These are phyloP conservation scores for Schoenoplectus triqueter DNA, from an alignment of 202 grass and related monocot genomes.

Conservation along the genomic window DNA sequence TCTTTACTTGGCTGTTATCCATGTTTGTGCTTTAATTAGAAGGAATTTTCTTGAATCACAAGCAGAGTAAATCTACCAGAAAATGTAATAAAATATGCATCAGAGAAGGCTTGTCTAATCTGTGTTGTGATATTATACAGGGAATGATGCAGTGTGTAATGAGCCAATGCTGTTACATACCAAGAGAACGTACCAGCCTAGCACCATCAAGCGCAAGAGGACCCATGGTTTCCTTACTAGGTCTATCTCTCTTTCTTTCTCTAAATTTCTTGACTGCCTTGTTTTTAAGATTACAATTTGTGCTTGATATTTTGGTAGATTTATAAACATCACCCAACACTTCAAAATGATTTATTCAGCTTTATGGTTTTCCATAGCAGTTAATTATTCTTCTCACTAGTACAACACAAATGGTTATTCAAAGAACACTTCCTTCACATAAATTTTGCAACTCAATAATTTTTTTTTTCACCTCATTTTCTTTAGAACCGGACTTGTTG, in stretches of 20 bases:
- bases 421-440: not conserved
- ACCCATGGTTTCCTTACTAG: constrained; percentile 88
- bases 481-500: not conserved
- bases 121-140: constrained; percentile 47
- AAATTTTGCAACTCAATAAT: not conserved
- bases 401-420: not conserved
- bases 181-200: constrained; percentile 97
- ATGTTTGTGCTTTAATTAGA: not conserved
- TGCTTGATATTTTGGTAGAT: not conserved
- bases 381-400: not conserved
- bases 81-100: constrained; percentile 2
- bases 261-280: not conserved
- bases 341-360: not conserved
- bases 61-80: not conserved
- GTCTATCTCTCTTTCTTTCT: constrained; percentile 41
- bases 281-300: not conserved
- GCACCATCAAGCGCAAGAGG: constrained; percentile 87
- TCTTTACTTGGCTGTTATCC: not conserved
- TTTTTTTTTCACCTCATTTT: not conserved
- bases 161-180: constrained; percentile 71
- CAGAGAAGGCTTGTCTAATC: not conserved
- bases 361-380: not conserved
- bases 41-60: not conserved
- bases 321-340: not conserved
- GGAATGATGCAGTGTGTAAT: constrained; percentile 62